Conservation (phyloP, 768 basidiomycete species). For the Suillus spraguei region DNA sequence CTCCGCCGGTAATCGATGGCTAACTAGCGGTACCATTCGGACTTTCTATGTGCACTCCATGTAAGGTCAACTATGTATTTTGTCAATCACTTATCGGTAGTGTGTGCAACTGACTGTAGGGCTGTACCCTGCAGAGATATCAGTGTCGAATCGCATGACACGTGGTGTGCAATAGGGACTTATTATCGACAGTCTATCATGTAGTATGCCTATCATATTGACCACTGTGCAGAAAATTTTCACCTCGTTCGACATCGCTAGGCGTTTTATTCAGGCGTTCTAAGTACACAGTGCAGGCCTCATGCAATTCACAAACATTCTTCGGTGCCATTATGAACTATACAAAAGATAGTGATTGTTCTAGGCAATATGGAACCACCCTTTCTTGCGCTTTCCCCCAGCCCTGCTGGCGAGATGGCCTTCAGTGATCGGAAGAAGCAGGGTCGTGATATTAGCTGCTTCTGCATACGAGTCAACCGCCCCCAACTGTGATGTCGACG, state of each 20-base stretch:
- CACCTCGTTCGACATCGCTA: background rate
- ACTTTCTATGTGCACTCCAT: background rate
- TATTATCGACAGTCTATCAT: background rate
- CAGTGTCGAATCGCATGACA: background rate
- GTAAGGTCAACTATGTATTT: background rate
- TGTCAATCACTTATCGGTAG: background rate
- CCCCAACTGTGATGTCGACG: conserved; percentile 25
- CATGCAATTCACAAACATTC: background rate
- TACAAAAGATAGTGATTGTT: background rate
- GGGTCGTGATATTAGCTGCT: conserved; percentile 22
- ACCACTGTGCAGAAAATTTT: background rate
- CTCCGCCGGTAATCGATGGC: too few relatives aligned
- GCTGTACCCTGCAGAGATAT: background rate
- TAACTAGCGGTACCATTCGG: background rate
- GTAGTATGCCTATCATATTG: background rate
- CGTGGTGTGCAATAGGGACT: background rate
- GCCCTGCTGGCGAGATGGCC: background rate
- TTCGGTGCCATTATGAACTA: background rate
- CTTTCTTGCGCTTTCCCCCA: background rate
- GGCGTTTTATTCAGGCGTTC: background rate
- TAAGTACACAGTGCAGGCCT: background rate
- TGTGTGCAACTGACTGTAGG: too few relatives aligned
- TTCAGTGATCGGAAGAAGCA: conserved; percentile 17
- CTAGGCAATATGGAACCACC: background rate
- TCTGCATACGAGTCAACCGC: conserved; percentile 19